Base-by-base conservation (phyloP, 2,329 filamentous ascomycete species). In the Colletotrichum horii region DNA sequence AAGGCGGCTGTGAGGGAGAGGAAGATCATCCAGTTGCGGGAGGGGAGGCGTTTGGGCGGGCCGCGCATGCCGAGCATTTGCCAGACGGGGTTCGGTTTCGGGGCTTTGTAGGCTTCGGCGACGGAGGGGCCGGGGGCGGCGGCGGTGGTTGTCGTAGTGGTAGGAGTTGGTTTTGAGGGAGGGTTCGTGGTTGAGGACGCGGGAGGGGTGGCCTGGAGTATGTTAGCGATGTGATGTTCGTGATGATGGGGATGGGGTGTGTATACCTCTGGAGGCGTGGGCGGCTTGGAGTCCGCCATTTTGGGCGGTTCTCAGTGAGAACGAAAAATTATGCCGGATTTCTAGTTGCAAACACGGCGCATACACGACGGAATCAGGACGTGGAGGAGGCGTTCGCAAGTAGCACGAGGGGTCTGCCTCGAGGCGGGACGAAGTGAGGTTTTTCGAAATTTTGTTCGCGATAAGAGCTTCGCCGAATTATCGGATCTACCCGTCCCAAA, bases 21-120 rank as follows among this genome's bases (percentile, higher is more conserved):
- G 87, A 99, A 99, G 81, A 99, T 98, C 86, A 97, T 92, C 97
- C 97, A 99, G 84, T 98, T 98, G 77, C 97, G 94, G 22, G 96
- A 98, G 9, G 97, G 97, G 22, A 99, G 92, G 84, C 93, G 95
- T 80, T 93, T 90, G 75, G 94, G 94, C 76, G 98, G 91, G 79
- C 93, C 94, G 66, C 96, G 96, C 74, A 99, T 88, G 73, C 96
- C 96, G 87, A 97, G 92, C 90, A 95, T 94, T 78, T 91, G 91
- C 80, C 95, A 91, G 70, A 92, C 94, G 58, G 93, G 94, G 85
- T 96, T 96, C 66, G 90, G 88, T 80, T 88, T 84, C 62, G 86
- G 80, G 77, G 86, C 83, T 79, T 90, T 88, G 82, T 85, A 81
- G 76, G 80, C 70, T 66, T 80, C 77, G 32, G 74, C 80, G 60